Evolutionary conservation across 202 grass and related monocot genomes (phyloP), one percentile per base, ranked within the genome.

Genomic region (Zizania palustris): DNA sequence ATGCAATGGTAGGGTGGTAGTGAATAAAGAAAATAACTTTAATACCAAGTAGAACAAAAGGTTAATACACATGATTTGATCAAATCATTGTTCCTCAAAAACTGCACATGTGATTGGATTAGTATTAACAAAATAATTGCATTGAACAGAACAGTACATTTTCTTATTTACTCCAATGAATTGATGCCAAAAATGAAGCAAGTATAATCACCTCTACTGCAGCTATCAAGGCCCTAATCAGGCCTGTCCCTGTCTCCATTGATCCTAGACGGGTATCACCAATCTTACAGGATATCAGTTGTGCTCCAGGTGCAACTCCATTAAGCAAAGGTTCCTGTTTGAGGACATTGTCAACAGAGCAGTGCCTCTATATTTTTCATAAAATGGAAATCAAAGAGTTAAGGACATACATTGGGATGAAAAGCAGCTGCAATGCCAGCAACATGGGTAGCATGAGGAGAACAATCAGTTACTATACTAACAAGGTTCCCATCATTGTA

Each of bases 401-500:
- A 61, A 75, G 37, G 62, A 78, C 73, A 10, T 93, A 98, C 95
- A 78, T 98, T 71, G 54, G 95, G 85, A 90, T 98, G 89, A 85
- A 88, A 94, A 64, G 95, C 91, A 86, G 95, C 86, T 58, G 95
- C 86, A 88, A 98, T 98, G 65, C 95, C 95, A 6, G 95, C 91
- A 18, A 98, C 95, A 87, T 98, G 95, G 68, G 95, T 98, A 66
- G 86, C 95, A 60, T 98, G 95, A 7, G 95, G 78, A 76, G 95
- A 98, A 78, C 95, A 98, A 84, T 98, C 95, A 86, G 95, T 98
- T 54, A 98, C 95, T 83, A 98, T 88, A 69, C 91, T 98, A 73
- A 98, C 91, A 45, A 98, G 85, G 81, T 98, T 98, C 40, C 95
- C 95, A 61, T 98, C 85, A 85, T 94, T 71, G 60, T 98, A 98